Evolutionary conservation across 805 yeast species (phyloP).

Genomic region (Osmozyma mogii): DNA sequence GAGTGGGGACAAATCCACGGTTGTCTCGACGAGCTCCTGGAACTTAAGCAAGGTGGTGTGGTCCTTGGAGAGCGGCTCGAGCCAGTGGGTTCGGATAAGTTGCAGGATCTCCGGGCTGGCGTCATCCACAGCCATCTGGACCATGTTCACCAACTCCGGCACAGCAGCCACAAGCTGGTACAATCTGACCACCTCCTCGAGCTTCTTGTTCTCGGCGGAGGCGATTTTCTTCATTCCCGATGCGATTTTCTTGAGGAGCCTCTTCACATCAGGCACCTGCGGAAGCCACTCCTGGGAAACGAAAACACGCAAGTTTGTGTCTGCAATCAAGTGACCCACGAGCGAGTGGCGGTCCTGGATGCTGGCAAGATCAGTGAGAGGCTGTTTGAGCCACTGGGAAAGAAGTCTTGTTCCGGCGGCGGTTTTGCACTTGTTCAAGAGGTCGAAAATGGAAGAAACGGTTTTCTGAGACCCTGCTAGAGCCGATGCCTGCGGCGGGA

Average conservation of each 20-base stretch:
- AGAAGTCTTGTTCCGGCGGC: constrained; percentile 82
- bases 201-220: constrained; percentile 42
- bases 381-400: constrained; percentile 95
- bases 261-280: constrained; percentile 75
- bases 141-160: constrained; percentile 56
- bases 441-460: constrained; percentile 60
- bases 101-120: constrained; percentile 18
- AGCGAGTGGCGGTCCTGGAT: constrained; percentile 65
- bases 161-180: constrained; percentile 70
- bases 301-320: constrained; percentile 55
- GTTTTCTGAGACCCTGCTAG: constrained; percentile 12
- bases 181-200: constrained; percentile 85
- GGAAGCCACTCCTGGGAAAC: constrained; percentile 61
- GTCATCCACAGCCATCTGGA: constrained; percentile 38
- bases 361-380: constrained; percentile 56
- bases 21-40: constrained; percentile 84
- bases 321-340: constrained; percentile 68
- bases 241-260: constrained; percentile 60
- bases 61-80: constrained; percentile 44
- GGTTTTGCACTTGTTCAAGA: constrained; percentile 82
- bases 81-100: constrained; percentile 47
- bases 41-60: constrained; percentile 52
- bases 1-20: constrained; percentile 78
- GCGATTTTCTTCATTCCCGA: constrained; percentile 21
- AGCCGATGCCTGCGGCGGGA: constrained; percentile 42